A percentile compares a stretch with the other conserved stretches of the same genome.
phyloP scores from a whole-genome alignment of 1,284 basidiomycete species.

The Cutaneotrichosporon dermatis region DNA sequence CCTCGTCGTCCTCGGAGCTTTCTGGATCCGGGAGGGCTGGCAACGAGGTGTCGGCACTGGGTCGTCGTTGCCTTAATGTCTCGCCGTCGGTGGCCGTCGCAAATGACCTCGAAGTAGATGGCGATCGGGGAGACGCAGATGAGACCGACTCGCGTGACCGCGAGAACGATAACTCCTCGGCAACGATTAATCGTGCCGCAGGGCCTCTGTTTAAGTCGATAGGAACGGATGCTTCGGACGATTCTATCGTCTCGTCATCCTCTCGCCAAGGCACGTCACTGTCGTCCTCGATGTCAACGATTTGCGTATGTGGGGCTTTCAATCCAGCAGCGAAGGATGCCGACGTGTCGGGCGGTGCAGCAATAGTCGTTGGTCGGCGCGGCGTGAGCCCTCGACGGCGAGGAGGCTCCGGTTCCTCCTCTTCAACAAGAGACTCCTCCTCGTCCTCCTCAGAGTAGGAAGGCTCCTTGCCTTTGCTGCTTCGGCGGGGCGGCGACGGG shows the following conservation, averaged over 20 bases:
- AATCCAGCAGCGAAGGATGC: constrained; percentile 30
- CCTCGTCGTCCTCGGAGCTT: constrained; percentile 6
- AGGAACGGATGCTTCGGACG: constrained; percentile 3
- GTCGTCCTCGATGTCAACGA: constrained; percentile 38
- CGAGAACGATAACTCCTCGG: constrained; percentile 7
- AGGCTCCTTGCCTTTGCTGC: too few relatives aligned
- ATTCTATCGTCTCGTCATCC: constrained; percentile 12
- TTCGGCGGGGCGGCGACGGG: too few relatives aligned
- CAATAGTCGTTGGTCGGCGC: constrained; percentile 9
- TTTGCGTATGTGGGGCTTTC: constrained; percentile 15
- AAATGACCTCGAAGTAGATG: not conserved
- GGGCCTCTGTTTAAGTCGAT: constrained; percentile 7
- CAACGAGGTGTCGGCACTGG: constrained; percentile 14
- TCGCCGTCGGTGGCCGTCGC: not conserved
- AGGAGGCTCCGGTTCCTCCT: not conserved
- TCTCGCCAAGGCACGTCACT: constrained; percentile 17
- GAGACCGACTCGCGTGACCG: not conserved
- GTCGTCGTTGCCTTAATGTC: not conserved
- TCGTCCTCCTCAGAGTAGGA: too few relatives aligned
- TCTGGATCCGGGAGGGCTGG: constrained; percentile 32
- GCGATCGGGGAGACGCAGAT: not conserved
- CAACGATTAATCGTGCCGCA: constrained; percentile 4
- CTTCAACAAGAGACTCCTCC: not conserved
- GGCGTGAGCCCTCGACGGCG: constrained; percentile 1
- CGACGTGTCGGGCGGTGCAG: constrained; percentile 23